Evolutionary conservation across 257 asterid species (phyloP), one percentile per base, ranked within the genome.

Genomic region (Eustoma russellianum): DNA sequence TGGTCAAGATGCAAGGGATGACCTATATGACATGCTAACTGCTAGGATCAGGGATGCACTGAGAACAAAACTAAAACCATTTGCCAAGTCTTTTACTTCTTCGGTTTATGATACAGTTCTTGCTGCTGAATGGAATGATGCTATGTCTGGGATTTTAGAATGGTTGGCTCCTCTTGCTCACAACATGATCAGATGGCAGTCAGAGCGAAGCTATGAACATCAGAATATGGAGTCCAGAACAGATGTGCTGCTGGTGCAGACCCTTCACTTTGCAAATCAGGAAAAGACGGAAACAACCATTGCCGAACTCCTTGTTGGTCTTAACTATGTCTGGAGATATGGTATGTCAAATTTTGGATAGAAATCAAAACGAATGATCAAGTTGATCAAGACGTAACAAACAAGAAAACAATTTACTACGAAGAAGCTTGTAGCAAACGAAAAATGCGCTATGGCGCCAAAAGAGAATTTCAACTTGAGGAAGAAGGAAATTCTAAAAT

Each of bases 151-250:
- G 51, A 81, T 78, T 6, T 83, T 89, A 5, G 94, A 81, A 38
- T 89, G 97, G 95, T 68, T 89, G 30, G 83, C 94, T 34, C 97
- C 97, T 1, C 87, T 89, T 17, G 97, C 97, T 56, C 95, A 89
- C 63, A 83, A 77, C 77, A 89, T 82, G 80, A 77, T 89, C 52
- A 81, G 91, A 59, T 89, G 97, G 97, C 97, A 89, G 64, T 81
- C 97, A 0, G 97, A 89, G 57, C 64, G 95, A 60, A 89, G 93
- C 66, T 81, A 85, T 49, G 97, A 83, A 65, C 94, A 86, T 64
- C 97, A 81, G 63, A 79, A 58, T 69, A 53, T 77, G 56, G 82
- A 74, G 33, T 77, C 93, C 2, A 74, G 78, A 54, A 83, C 93
- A 15, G 76, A 89, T 47, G 83, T 86, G 53, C 82, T 86, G 56